phyloP scores from a whole-genome alignment of 331 rosid genomes.

The Prunus yedoensis region DNA sequence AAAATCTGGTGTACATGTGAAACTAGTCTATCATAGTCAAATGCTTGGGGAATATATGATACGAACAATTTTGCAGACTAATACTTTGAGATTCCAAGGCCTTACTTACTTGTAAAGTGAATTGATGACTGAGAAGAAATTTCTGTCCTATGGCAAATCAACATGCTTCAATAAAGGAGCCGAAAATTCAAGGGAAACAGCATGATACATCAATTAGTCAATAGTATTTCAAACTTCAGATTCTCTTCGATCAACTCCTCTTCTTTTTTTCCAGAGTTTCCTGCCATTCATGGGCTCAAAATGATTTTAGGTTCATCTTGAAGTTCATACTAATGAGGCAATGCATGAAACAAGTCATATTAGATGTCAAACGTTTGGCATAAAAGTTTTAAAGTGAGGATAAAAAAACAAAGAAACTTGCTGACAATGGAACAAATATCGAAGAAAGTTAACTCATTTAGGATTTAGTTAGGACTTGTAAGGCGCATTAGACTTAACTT shows the following conservation, averaged over 20 bases:
- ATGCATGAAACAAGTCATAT: too few species aligned
- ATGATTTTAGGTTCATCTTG: too few species aligned
- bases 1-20: background rate
- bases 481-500: background rate
- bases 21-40: background rate
- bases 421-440: background rate
- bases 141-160: slow-evolving; percentile 11
- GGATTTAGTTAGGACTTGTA: background rate
- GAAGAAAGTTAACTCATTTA: slow-evolving; percentile 4
- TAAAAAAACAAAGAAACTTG: background rate
- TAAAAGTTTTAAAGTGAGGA: background rate
- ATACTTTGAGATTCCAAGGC: background rate
- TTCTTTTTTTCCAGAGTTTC: too few species aligned
- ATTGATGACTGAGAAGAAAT: slow-evolving; percentile 18
- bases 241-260: slow-evolving; percentile 21
- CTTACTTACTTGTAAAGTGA: slow-evolving; percentile 37
- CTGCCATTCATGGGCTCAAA: too few species aligned
- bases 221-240: slow-evolving; percentile 18
- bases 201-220: slow-evolving; percentile 12
- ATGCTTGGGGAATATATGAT: background rate
- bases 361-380: background rate
- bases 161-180: slow-evolving; percentile 12
- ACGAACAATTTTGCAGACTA: background rate
- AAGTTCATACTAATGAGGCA: too few species aligned
- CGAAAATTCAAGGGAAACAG: slow-evolving; percentile 9